phyloP scores from a whole-genome alignment of 139 green algal genomes.

The Diplosphaera chodatii region DNA sequence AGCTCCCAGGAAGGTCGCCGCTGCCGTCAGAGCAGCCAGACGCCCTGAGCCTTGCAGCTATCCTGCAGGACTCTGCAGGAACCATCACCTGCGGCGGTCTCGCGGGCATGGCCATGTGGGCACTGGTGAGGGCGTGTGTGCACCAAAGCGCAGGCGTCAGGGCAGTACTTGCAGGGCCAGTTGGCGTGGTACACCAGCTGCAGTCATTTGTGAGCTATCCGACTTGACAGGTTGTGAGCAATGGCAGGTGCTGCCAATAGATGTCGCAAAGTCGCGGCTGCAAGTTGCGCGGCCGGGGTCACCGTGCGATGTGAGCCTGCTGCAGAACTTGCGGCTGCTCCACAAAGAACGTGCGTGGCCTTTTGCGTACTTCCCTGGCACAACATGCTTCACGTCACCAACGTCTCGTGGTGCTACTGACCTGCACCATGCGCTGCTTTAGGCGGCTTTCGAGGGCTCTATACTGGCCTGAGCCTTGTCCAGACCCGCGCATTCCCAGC shows the following conservation, averaged over 20 bases:
- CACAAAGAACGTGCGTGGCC: conserved; percentile 17
- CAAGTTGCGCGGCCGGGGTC: conserved; percentile 58
- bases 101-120: conserved; percentile 49
- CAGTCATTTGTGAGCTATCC: no score
- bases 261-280: conserved; percentile 75
- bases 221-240: no score
- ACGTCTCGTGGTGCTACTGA: no score
- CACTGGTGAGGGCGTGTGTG: neutral
- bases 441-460: conserved; percentile 47
- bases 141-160: no score
- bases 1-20: conserved; percentile 11
- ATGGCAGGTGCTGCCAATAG: conserved; percentile 59
- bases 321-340: conserved; percentile 43
- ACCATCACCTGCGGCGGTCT: conserved; percentile 57
- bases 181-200: no score
- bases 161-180: no score
- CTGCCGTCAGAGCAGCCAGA: neutral
- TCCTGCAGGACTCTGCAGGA: conserved; percentile 33
- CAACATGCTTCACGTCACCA: no score
- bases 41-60: neutral
- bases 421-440: no score
- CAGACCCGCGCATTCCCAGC: conserved; percentile 69
- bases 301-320: conserved; percentile 39
- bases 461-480: conserved; percentile 55
- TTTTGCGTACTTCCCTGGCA: neutral